phyloP scores from a whole-genome alignment of 2,329 filamentous ascomycete genomes.

The Fusarium marasasianum region DNA sequence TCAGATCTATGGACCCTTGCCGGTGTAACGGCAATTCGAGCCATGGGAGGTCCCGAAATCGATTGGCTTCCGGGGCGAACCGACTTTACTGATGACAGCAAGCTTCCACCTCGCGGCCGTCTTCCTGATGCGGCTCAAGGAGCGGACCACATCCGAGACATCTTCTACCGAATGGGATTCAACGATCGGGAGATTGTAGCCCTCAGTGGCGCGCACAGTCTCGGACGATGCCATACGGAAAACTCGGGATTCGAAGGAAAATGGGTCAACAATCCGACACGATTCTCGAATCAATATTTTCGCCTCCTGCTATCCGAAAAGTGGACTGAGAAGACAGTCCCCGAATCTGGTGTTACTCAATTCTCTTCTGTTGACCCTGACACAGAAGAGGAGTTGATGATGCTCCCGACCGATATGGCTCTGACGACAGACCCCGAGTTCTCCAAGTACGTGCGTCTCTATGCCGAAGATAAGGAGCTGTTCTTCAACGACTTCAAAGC shows the following conservation, averaged over 20 bases:
- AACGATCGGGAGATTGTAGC: constrained; percentile 3
- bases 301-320: neutral
- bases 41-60: neutral
- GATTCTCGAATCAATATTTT: constrained; percentile 13
- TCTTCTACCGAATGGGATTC: constrained; percentile 9
- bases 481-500: constrained; percentile 1
- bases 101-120: constrained; percentile 6
- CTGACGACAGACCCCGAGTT: constrained; percentile 3
- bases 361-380: constrained; percentile 1
- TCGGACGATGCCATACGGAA: constrained; percentile 3
- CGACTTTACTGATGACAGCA: constrained; percentile 1
- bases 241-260: constrained; percentile 2
- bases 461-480: neutral
- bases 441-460: neutral
- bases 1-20: constrained; percentile 7
- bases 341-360: neutral
- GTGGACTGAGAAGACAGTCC: neutral
- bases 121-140: constrained; percentile 5
- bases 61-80: constrained; percentile 7
- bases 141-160: neutral
- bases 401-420: constrained; percentile 6
- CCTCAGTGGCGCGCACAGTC: constrained; percentile 3
- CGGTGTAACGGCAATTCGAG: neutral
- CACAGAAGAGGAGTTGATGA: constrained; percentile 12
- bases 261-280: constrained; percentile 11